Evolutionary conservation across 495 filamentous ascomycete genomes (phyloP).

Genomic region (Evansstolkia leycettana): DNA sequence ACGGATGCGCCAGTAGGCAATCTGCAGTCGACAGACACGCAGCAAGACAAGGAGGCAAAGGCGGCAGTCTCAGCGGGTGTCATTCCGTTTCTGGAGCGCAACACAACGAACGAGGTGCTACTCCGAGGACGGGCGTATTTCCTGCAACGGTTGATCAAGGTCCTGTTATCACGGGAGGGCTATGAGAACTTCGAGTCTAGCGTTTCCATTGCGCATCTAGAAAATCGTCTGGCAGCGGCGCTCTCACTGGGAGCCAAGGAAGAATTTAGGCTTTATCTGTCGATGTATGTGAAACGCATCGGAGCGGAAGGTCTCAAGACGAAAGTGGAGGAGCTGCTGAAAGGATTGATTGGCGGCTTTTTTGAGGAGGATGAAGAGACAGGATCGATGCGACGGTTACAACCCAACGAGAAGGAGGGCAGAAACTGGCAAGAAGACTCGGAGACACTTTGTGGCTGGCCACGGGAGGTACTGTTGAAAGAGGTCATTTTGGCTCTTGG

Average conservation of each 20-base stretch:
- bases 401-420: constrained; percentile 47
- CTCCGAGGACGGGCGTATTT: constrained; percentile 82
- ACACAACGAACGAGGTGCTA: constrained; percentile 87
- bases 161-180: constrained; percentile 70
- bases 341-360: constrained; percentile 63
- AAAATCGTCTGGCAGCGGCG: constrained; percentile 87
- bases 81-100: constrained; percentile 82
- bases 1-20: constrained; percentile 73
- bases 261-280: constrained; percentile 80
- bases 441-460: constrained; percentile 70
- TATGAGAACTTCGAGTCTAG: constrained; percentile 85
- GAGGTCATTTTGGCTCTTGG: constrained; percentile 85
- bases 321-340: constrained; percentile 87
- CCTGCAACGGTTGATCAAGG: constrained; percentile 79
- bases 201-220: constrained; percentile 87
- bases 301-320: constrained; percentile 74
- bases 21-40: constrained; percentile 52
- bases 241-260: constrained; percentile 73
- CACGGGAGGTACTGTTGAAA: constrained; percentile 70
- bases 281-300: constrained; percentile 93
- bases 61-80: constrained; percentile 76
- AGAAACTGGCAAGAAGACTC: constrained; percentile 38
- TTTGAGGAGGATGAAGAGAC: constrained; percentile 38
- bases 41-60: constrained; percentile 38
- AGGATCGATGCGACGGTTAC: constrained; percentile 28